Conservation (phyloP, 257 asterid species). For the Gentiana macrophylla region DNA sequence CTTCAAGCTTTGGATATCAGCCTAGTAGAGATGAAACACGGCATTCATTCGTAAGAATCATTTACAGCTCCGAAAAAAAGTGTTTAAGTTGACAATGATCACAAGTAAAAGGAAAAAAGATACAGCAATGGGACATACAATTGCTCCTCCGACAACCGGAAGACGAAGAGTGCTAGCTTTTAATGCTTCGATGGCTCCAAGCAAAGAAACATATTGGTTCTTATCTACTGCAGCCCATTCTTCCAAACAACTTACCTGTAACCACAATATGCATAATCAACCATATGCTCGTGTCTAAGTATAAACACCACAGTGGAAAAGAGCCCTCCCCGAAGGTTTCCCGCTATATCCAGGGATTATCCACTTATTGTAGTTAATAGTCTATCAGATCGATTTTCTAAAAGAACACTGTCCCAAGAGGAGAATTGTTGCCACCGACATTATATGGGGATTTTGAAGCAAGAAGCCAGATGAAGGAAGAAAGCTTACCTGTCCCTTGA, state of each 20-base stretch:
- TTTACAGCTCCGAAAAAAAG: no score
- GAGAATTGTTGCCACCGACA: not conserved
- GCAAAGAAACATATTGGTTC: constrained; percentile 55
- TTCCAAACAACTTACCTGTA: constrained; percentile 53
- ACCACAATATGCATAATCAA: not conserved
- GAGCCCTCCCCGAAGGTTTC: no score
- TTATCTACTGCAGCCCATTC: constrained; percentile 68
- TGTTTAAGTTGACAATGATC: not conserved
- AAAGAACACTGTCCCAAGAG: no score
- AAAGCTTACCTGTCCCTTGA: constrained; percentile 71
- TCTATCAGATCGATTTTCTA: no score
- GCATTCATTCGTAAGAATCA: not conserved
- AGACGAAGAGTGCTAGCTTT: constrained; percentile 92
- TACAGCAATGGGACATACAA: constrained; percentile 30
- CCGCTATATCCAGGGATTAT: no score
- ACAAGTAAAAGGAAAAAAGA: not conserved
- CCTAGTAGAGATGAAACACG: constrained; percentile 21
- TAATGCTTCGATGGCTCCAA: constrained; percentile 83
- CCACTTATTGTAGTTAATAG: no score
- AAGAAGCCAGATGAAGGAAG: constrained; percentile 10
- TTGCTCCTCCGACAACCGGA: constrained; percentile 75
- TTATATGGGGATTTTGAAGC: not conserved
- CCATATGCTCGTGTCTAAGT: no score
- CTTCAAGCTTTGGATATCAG: constrained; percentile 61
- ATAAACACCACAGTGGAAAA: no score